Base-by-base conservation (phyloP, 768 basidiomycete genomes). In the Sporobolomyces phaffii region DNA sequence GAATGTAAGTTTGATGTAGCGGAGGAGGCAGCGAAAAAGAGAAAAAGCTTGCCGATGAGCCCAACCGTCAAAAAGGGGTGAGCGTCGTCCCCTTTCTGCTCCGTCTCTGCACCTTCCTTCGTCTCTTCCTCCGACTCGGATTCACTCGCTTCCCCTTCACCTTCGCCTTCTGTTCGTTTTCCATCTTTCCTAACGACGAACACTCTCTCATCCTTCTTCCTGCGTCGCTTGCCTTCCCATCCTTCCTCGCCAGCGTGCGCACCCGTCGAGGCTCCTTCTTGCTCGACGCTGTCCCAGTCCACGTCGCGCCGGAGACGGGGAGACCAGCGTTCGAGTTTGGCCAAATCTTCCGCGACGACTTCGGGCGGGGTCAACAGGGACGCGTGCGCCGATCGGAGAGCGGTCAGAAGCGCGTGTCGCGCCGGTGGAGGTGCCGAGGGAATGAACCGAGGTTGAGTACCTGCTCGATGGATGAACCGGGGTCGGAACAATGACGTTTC, bases 391-490 rank as follows among this genome's bases (percentile, higher is more conserved):
- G 81, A 81, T 62, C 80, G 81, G 56, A 97, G 82, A 0, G 87
- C 83, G 20, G 80, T 74, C 7, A 94, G 82, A 3, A 94, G 81
- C 8, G 81, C 81, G 40, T 81, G 79, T 65, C 89, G 82, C 59
- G 88, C 88, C 1, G 80, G 78, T 2, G 81, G 80, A 1, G 90
- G 87, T 3, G 96, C 82, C 72, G 84, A 81, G 9, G 91, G 87
- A 74, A 86, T 82, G 58, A 73, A 68, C 24, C 69, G 65, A 4
- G 72, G 47, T 49, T 71, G 64, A 1, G 76, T 74, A 28, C 76
- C 74, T 76, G 26, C 26, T 26, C 31, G 24, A 24, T 11, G 22
- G 44, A 45, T 17, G 2, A 17, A 47, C 15, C 14, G 17, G 45
- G n/a, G n/a, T 15, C 14, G 76, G 80, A 20, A 11, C 20, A 41